Conservation (phyloP, 1,284 basidiomycete genomes). For the Cutaneotrichosporon sp. region DNA sequence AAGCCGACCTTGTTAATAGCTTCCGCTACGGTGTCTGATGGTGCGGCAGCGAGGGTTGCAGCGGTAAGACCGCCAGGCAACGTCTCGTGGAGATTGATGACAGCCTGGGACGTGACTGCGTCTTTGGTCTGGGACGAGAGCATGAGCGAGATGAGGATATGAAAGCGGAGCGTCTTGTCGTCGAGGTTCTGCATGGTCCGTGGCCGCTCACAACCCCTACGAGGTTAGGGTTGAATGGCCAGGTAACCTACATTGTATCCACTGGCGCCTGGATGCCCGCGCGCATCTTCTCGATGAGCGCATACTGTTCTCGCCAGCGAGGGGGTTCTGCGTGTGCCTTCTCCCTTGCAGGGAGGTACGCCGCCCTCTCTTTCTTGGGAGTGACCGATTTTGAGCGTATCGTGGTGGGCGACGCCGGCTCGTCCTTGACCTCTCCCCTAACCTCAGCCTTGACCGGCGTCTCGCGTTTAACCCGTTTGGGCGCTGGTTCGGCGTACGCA, state of each 20-base stretch:
- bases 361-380: conserved; percentile 40
- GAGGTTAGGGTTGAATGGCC: background rate
- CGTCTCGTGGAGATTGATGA: conserved; percentile 64
- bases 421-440: conserved; percentile 8
- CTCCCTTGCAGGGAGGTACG: conserved; percentile 50
- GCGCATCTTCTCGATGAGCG: conserved; percentile 71
- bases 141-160: conserved; percentile 88
- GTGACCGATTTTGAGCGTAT: conserved; percentile 3
- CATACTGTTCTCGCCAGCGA: conserved; percentile 69
- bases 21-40: conserved; percentile 59
- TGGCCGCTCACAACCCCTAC: conserved; percentile 37
- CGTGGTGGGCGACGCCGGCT: conserved; percentile 1
- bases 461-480: conserved; percentile 15
- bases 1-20: conserved; percentile 89
- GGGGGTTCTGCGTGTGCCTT: conserved; percentile 68
- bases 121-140: conserved; percentile 92
- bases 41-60: conserved; percentile 62
- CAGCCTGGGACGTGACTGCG: conserved; percentile 78
- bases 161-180: conserved; percentile 70
- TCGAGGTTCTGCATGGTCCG: conserved; percentile 52
- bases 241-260: conserved; percentile 75
- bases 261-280: conserved; percentile 70
- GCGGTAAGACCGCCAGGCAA: conserved; percentile 74
- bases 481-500: conserved; percentile 13
- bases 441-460: conserved; percentile 9